These are phyloP conservation scores for Carex cristatella DNA, from an alignment of 176 grass and related monocot genomes.

Conservation along the genomic window DNA sequence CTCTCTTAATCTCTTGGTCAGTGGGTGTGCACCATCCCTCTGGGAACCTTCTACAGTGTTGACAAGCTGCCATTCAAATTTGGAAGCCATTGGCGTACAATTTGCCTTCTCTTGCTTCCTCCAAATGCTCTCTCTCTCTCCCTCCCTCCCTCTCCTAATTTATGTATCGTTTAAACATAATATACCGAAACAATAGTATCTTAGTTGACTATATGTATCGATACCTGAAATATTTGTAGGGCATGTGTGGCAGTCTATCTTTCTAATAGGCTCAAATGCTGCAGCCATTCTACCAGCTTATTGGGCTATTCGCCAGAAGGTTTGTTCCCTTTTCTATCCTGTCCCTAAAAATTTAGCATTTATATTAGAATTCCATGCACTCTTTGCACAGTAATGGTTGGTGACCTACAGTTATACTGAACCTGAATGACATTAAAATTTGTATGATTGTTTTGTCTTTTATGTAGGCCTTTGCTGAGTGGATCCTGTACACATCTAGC, in stretches of 20 bases:
- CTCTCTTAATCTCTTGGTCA: too few relatives aligned
- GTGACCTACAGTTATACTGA: not conserved
- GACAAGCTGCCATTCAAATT: too few relatives aligned
- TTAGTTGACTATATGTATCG: not conserved
- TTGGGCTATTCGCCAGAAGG: constrained; percentile 80
- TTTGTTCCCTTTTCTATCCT: constrained; percentile 31
- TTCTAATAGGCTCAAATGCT: constrained; percentile 89
- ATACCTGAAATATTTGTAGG: constrained; percentile 41
- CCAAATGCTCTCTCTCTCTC: too few relatives aligned
- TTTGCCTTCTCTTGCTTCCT: too few relatives aligned
- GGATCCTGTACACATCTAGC: constrained; percentile 90
- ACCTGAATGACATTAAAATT: constrained; percentile 11
- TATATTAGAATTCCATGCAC: not conserved
- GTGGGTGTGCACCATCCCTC: too few relatives aligned
- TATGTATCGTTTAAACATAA: not conserved
- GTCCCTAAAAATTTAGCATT: not conserved
- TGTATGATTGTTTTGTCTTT: constrained; percentile 19
- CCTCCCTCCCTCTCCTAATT: not conserved
- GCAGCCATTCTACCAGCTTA: constrained; percentile 85
- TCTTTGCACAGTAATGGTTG: not conserved
- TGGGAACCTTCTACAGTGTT: too few relatives aligned
- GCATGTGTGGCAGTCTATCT: constrained; percentile 88
- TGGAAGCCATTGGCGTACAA: too few relatives aligned
- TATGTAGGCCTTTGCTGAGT: constrained; percentile 83
- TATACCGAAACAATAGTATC: not conserved